Conservation (phyloP, 345 rosid genomes). For the Cardamine occulta region DNA sequence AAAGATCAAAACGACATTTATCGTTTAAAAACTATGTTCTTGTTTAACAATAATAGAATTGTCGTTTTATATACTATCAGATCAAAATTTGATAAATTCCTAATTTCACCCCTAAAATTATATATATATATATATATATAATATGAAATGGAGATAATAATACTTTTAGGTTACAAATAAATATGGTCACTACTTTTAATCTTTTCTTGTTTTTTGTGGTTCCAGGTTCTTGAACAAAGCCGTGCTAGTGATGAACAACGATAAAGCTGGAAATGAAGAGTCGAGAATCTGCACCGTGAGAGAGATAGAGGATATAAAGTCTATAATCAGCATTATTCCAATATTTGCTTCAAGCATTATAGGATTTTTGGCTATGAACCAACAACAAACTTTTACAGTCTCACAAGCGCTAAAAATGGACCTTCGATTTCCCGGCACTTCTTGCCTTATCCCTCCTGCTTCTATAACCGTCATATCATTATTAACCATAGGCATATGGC, state of each 20-base stretch:
- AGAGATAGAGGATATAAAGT: constrained; percentile 54
- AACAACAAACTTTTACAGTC: constrained; percentile 49
- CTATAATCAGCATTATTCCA: constrained; percentile 51
- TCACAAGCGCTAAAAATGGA: constrained; percentile 56
- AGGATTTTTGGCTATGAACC: constrained; percentile 50
- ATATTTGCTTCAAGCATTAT: constrained; percentile 49
- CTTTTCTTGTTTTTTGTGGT: not conserved
- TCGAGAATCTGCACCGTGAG: constrained; percentile 47
- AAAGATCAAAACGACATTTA: not conserved
- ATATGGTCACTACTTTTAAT: not conserved
- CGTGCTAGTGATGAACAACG: constrained; percentile 45
- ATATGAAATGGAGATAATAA: not conserved
- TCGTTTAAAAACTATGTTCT: not conserved
- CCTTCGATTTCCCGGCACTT: constrained; percentile 45
- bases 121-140: too few species aligned
- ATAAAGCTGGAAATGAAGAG: constrained; percentile 39
- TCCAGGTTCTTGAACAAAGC: constrained; percentile 55
- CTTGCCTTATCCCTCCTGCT: constrained; percentile 53
- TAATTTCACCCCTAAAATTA: not conserved
- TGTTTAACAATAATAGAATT: not conserved
- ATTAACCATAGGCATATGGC: constrained; percentile 44
- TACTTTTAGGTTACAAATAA: not conserved
- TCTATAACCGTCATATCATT: constrained; percentile 47
- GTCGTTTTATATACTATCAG: not conserved
- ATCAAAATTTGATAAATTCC: not conserved